Conservation (phyloP, 2,329 filamentous ascomycete genomes). For the Aotearoamyces nothofagi region DNA sequence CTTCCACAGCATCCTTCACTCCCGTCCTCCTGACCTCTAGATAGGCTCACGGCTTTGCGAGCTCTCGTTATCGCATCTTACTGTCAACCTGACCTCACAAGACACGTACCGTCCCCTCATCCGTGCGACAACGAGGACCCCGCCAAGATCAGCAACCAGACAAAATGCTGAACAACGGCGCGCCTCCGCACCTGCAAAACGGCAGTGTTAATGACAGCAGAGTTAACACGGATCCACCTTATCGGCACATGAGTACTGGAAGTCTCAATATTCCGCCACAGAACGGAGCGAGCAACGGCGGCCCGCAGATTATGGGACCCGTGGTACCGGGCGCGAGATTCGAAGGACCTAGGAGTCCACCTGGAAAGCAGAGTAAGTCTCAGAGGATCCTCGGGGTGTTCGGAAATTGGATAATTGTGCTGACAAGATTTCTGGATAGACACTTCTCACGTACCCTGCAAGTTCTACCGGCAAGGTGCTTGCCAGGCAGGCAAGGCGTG, state of each 20-base stretch:
- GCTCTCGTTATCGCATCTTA: no score
- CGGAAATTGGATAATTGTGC: conserved; percentile 4
- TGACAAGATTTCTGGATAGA: conserved; percentile 35
- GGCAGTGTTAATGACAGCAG: conserved; percentile 3
- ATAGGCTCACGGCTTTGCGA: no score
- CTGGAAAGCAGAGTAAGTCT: conserved; percentile 30
- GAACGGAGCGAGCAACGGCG: conserved; percentile 5
- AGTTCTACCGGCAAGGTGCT: conserved; percentile 93
- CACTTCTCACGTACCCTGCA: conserved; percentile 95
- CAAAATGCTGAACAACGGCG: conserved; percentile 6
- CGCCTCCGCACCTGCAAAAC: conserved; percentile 4
- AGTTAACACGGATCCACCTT: conserved; percentile 25
- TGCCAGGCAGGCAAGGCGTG: conserved; percentile 94
- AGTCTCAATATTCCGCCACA: conserved; percentile 22
- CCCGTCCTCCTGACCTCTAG: no score
- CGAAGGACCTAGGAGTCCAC: conserved; percentile 44
- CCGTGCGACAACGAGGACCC: no score
- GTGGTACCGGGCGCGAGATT: conserved; percentile 26
- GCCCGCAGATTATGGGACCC: conserved; percentile 26
- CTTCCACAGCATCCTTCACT: no score
- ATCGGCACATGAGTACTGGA: conserved; percentile 37
- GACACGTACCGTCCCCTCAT: no score
- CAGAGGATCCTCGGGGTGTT: conserved; percentile 2
- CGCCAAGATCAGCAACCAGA: no score
- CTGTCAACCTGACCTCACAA: no score